These are phyloP conservation scores for Xylariaceae sp. DNA, from an alignment of 2,329 filamentous ascomycete species.

Conservation along the genomic window DNA sequence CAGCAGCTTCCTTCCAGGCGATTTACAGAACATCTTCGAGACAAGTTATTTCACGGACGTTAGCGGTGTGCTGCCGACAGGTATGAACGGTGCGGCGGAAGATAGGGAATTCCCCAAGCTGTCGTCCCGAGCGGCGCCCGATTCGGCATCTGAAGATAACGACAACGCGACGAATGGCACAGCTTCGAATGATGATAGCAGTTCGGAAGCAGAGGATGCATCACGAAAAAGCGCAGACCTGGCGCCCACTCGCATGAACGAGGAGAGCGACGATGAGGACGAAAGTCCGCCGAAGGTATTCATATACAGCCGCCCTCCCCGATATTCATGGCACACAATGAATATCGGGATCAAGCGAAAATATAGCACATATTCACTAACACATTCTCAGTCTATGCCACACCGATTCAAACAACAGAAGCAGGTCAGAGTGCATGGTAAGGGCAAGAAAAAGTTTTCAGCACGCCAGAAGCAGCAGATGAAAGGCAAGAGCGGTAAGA, in stretches of 20 bases:
- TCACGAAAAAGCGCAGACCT: slow-evolving; percentile 24
- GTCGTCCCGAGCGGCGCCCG: slow-evolving; percentile 37
- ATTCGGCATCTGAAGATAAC: slow-evolving; percentile 40
- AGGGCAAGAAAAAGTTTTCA: slow-evolving; percentile 45
- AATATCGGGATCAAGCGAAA: not conserved
- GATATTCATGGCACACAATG: not conserved
- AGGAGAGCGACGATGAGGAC: slow-evolving; percentile 55
- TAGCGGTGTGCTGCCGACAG: slow-evolving; percentile 61
- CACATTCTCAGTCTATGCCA: slow-evolving; percentile 11
- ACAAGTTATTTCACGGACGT: slow-evolving; percentile 61
- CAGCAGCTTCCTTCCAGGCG: slow-evolving; percentile 54
- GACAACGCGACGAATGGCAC: slow-evolving; percentile 45
- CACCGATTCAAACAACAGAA: slow-evolving; percentile 14
- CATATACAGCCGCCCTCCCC: not conserved
- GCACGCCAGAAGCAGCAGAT: slow-evolving; percentile 29
- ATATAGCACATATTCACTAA: slow-evolving; percentile 11
- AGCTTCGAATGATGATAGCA: slow-evolving; percentile 49
- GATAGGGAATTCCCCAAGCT: slow-evolving; percentile 53
- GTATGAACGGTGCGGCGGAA: slow-evolving; percentile 61
- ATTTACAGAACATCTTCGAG: slow-evolving; percentile 70
- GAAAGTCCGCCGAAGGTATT: slow-evolving; percentile 30
- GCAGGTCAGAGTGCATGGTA: slow-evolving; percentile 16
- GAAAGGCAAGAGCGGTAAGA: slow-evolving; percentile 46
- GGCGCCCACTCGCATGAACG: slow-evolving; percentile 49
- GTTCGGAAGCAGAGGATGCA: slow-evolving; percentile 41